A percentile compares a stretch with the other conserved stretches of the same genome.
phyloP scores from a whole-genome alignment of 2,329 filamentous ascomycete genomes.

The Pleurostoma richardsiae region DNA sequence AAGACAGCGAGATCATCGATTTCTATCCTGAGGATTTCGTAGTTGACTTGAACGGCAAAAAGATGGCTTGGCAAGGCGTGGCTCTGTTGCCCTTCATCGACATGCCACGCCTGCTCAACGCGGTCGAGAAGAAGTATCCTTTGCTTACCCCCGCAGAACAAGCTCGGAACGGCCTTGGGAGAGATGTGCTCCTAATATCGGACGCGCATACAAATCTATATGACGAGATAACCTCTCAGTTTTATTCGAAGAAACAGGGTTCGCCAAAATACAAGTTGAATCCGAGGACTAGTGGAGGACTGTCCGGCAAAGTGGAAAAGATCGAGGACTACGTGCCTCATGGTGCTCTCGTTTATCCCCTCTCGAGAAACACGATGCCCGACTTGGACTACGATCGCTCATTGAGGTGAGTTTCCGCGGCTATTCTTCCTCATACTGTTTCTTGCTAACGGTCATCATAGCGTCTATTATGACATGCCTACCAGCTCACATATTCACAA shows the following conservation, averaged over 20 bases:
- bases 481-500: constrained; percentile 71
- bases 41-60: constrained; percentile 94
- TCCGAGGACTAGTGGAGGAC: constrained; percentile 66
- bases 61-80: constrained; percentile 96
- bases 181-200: constrained; percentile 78
- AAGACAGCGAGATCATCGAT: constrained; percentile 88
- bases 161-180: constrained; percentile 72
- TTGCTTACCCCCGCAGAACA: constrained; percentile 71
- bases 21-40: constrained; percentile 96
- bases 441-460: constrained; percentile 26
- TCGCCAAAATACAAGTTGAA: constrained; percentile 66
- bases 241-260: constrained; percentile 87
- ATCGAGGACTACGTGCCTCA: constrained; percentile 82
- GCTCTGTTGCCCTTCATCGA: constrained; percentile 94
- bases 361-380: constrained; percentile 67
- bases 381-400: constrained; percentile 81
- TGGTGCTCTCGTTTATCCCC: constrained; percentile 71
- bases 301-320: constrained; percentile 77
- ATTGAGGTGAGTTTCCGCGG: constrained; percentile 58
- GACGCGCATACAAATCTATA: constrained; percentile 77
- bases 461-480: constrained; percentile 83
- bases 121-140: constrained; percentile 79
- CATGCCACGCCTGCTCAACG: constrained; percentile 75
- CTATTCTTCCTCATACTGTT: constrained; percentile 1
- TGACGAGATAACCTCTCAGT: constrained; percentile 74